Evolutionary conservation across 1,284 basidiomycete species (phyloP), one percentile per base, ranked within the genome.

Genomic region (Malassezia caprae): DNA sequence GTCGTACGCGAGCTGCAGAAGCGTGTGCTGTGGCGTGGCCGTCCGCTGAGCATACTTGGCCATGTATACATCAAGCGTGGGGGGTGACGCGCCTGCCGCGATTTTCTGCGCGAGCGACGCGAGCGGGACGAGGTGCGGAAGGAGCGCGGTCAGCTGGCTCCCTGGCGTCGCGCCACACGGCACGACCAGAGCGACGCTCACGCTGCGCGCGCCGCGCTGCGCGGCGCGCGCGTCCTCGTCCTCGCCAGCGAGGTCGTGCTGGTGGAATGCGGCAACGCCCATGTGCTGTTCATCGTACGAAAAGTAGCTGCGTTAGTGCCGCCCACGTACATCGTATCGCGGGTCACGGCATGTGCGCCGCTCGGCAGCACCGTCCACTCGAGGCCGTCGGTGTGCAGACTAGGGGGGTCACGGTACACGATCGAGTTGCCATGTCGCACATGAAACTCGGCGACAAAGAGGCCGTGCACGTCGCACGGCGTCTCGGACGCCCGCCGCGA

Each of bases 391-490:
- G 35, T 35, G 15, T 12, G 23, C 19, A 57, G 44, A 19, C 32
- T 28, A 8, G 45, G 35, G 5, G 55, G 55, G 24, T 52, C 51
- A 13, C 19, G 23, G 17, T 40, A 46, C 8, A 52, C 37, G n/a
- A 57, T 52, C 13, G 55, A 27, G 30, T 57, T 52, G 19, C 55
- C 55, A 15, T 47, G 28, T 8, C 50, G 49, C 12, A 46, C 37
- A 28, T 51, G 43, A 27, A 56, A 56, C 49, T 57, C 55, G 13
- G 55, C 55, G 15, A 57, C 55, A 48, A 52, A 57, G 37, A 50
- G 26, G 28, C 55, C 55, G 8, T 30, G 37, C 10, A 57, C 40
- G 6, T 48, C 32, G 21, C 31, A 17, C 30, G 40, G 28, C 37
- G 11, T 17, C 35, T 37, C 15, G 23, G 27, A 28, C 17, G 41